Evolutionary conservation across 2,329 filamentous ascomycete genomes (phyloP), one percentile per base, ranked within the genome.

Genomic region (Penicillium fuscoglaucum): DNA sequence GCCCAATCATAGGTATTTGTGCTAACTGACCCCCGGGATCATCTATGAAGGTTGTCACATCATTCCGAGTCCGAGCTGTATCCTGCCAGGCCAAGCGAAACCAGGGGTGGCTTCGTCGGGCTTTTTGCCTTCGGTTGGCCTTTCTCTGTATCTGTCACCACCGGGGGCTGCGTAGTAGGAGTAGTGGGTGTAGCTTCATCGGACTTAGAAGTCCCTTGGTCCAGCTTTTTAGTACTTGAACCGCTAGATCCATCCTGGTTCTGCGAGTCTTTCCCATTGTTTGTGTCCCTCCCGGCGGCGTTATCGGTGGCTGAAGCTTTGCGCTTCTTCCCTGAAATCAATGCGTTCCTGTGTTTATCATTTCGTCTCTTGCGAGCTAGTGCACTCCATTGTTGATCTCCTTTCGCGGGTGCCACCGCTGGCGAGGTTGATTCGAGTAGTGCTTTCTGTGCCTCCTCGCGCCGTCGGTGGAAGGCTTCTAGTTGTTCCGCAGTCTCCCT

Each of bases 401-500:
- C 74, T 49, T 76, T 72, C 4, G 66, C 70, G 3, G 72, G 70
- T 1, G 64, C 66, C 4, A 70, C 65, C 43, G 75, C 69, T 13
- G 63, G 72, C 6, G 71, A 68, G n/a, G 68, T 70, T 24, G 74
- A 71, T 46, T 78, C 77, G 10, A 76, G 57, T 10, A 78, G 66
- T 61, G 75, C 79, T 63, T 80, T 80, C 69, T 87, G 84, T 0
- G 80, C 83, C 61, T 85, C 81, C 61, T 87, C 83, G 59, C 83
- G 84, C 65, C 84, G 82, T 60, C 78, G 79, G 31, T 84, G 80
- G 63, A 88, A 88, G 1, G 77, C 66, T 41, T 86, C 83, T 12
- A 88, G 72, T 66, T 84, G 82, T 61, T 86, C 83, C 6, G 76
- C 74, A 0, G 84, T 87, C 63, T 88, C 83, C 64, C 80, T 83